Evolutionary conservation across 2,329 filamentous ascomycete genomes (phyloP), one percentile per base, ranked within the genome.

Genomic region (Pestalotiopsis sp.): DNA sequence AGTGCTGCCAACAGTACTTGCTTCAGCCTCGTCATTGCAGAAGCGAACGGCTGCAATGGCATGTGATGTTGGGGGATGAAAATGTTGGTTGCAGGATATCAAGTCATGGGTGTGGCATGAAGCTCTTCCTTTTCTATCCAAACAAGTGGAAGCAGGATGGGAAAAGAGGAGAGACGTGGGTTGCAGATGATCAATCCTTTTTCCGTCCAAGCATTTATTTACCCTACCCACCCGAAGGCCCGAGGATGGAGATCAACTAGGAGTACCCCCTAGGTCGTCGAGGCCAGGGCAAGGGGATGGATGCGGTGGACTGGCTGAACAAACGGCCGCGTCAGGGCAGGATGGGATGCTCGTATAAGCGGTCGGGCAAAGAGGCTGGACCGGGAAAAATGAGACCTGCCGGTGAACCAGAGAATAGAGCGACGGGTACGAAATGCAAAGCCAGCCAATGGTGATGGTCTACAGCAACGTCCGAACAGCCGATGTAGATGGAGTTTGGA

Each of bases 11-110:
- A 74, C 74, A 91, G 80, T 62, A 83, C 83, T 78, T 85, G 85
- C 72, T 83, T 86, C 73, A 91, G 80, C 65, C 82, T 83, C 76
- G 84, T 81, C 88, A 90, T 91, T 78, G 84, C 83, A 82, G 82
- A 82, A 84, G 83, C 80, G 83, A 88, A 80, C 74, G 84, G 80
- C 80, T 81, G 83, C 84, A 85, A 52, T 52, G 45, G 45, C n/a
- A 52, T 52, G 45, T 83, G 79, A 80, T 78, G 82, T 76, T 69
- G 70, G 72, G 65, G 66, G 63, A 61, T 14, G 23, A 65, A 61
- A 36, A n/a, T 13, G 27, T 36, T 27, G 38, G 31, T 27, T 7
- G 36, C 12, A 23, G 17, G 27, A 41, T 52, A 40, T 68, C 60
- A 68, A 62, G 17, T 49, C 41, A 77, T 74, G 69, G 71, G 73